These are phyloP conservation scores for Panicum miliaceum DNA, from an alignment of 176 grass and related monocot genomes.

Conservation along the genomic window DNA sequence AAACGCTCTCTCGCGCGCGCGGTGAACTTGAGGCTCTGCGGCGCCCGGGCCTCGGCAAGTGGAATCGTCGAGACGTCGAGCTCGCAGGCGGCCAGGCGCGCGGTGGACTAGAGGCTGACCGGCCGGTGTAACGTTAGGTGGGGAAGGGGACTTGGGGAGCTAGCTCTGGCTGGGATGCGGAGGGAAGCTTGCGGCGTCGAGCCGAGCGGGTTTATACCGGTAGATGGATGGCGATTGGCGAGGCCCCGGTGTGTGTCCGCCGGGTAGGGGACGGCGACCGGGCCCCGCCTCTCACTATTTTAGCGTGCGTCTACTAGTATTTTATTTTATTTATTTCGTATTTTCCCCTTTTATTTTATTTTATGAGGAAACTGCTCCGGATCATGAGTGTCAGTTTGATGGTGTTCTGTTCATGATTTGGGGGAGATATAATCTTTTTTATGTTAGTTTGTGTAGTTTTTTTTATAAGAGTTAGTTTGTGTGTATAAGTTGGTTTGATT, in stretches of 20 bases:
- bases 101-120: conserved; percentile 3
- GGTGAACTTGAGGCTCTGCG: background rate
- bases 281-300: background rate
- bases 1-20: background rate
- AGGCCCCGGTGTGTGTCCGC: background rate
- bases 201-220: conserved; percentile 18
- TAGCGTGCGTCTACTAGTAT: background rate
- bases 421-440: background rate
- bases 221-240: background rate
- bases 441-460: no score
- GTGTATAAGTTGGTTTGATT: no score
- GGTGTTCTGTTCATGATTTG: background rate
- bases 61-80: background rate
- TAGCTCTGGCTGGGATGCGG: no score
- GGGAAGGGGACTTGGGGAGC: background rate
- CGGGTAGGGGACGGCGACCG: background rate
- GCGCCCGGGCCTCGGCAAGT: background rate
- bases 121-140: conserved; percentile 39
- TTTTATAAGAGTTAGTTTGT: no score
- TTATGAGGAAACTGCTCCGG: background rate
- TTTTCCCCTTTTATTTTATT: background rate
- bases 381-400: background rate
- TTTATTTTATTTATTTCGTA: background rate
- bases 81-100: background rate
- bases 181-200: background rate